Percentiles rank a stretch among this genome's conserved stretches.
Conservation (phyloP, 306 rosid genomes). For the Cyclanthera cordifolia region DNA sequence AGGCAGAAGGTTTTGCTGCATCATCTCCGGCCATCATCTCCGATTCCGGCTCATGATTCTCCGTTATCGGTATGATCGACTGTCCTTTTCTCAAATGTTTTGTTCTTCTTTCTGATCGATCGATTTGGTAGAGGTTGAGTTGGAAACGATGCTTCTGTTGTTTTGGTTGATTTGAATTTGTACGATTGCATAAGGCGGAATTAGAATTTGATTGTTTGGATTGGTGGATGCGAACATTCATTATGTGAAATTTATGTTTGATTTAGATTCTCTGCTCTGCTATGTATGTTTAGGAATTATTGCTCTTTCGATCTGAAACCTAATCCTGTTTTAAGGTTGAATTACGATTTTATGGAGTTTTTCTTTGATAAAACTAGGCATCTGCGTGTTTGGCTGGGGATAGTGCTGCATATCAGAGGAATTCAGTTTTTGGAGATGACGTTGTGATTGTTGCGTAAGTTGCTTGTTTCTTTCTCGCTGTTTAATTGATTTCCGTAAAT, state of each 20-base stretch:
- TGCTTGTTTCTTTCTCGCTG: background rate
- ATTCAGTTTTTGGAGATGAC: slow-evolving; percentile 58
- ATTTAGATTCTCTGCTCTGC: background rate
- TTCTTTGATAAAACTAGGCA: slow-evolving; percentile 30
- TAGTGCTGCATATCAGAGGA: slow-evolving; percentile 80
- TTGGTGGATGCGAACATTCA: too few species aligned
- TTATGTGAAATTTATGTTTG: background rate
- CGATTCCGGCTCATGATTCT: slow-evolving; percentile 8
- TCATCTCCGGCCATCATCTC: slow-evolving; percentile 16
- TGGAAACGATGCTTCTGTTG: background rate
- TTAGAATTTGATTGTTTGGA: background rate
- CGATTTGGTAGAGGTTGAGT: background rate
- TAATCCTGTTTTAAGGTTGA: background rate
- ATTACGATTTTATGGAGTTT: background rate
- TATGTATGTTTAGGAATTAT: background rate
- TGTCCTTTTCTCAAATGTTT: background rate
- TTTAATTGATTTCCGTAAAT: background rate
- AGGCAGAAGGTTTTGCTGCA: slow-evolving; percentile 19
- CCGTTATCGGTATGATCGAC: slow-evolving; percentile 13
- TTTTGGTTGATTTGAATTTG: background rate
- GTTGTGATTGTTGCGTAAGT: slow-evolving; percentile 95
- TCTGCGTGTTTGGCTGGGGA: slow-evolving; percentile 85
- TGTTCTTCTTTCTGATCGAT: background rate
- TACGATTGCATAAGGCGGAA: background rate
- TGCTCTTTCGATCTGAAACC: background rate